Evolutionary conservation across 1,139 yeast species (phyloP).

Genomic region (Geotrichum reessii): DNA sequence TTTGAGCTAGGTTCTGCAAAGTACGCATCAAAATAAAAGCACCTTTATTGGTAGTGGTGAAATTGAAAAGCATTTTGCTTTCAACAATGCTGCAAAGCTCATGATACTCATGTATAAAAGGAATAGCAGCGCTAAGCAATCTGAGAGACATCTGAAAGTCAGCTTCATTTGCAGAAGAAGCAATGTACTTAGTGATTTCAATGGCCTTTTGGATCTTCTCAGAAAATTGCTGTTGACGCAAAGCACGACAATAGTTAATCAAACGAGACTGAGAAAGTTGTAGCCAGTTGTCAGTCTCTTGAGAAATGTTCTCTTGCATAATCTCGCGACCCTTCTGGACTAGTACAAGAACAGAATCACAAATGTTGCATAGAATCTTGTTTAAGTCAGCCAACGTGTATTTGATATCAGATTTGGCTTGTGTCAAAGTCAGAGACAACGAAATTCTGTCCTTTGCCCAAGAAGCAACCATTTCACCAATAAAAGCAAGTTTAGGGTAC

Average conservation of each 20-base stretch:
- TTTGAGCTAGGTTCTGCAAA: constrained; percentile 58
- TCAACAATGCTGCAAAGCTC: constrained; percentile 25
- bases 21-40: constrained; percentile 54
- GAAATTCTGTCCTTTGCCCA: constrained; percentile 15
- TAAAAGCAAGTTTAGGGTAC: constrained; percentile 13
- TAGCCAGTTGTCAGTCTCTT: constrained; percentile 63
- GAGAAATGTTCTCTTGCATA: constrained; percentile 32
- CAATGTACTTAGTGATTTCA: constrained; percentile 12
- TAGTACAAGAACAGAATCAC: constrained; percentile 59
- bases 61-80: constrained; percentile 19
- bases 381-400: constrained; percentile 17
- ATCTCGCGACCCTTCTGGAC: constrained; percentile 53
- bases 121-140: constrained; percentile 35
- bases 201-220: constrained; percentile 14
- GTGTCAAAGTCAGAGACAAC: not conserved
- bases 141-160: constrained; percentile 37
- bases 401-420: not conserved
- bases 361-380: constrained; percentile 35
- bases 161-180: constrained; percentile 21
- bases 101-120: constrained; percentile 32
- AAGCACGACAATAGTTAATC: constrained; percentile 37
- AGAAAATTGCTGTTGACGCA: constrained; percentile 17
- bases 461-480: constrained; percentile 14
- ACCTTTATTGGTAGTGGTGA: constrained; percentile 49
- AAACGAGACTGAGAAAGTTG: constrained; percentile 45